Conservation (phyloP, 2,329 filamentous ascomycete genomes). For the Ophiostoma novo-ulmi region DNA sequence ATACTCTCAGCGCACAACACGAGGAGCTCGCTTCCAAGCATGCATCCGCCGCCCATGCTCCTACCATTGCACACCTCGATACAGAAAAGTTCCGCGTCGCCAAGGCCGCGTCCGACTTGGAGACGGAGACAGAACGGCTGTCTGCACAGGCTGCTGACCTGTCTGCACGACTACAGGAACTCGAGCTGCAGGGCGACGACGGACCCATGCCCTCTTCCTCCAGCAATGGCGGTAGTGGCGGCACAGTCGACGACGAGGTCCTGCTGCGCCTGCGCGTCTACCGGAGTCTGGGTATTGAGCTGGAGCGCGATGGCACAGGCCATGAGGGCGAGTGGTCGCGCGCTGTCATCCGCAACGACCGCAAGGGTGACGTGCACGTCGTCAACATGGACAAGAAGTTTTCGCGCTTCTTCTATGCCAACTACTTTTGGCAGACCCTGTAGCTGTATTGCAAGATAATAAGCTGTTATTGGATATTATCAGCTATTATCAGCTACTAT, state of each 20-base stretch:
- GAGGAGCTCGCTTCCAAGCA: slow-evolving; percentile 69
- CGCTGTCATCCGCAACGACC: slow-evolving; percentile 77
- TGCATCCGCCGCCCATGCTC: slow-evolving; percentile 73
- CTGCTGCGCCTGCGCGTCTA: slow-evolving; percentile 82
- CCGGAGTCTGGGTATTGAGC: slow-evolving; percentile 81
- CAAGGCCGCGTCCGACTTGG: slow-evolving; percentile 82
- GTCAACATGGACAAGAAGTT: slow-evolving; percentile 93
- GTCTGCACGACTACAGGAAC: slow-evolving; percentile 67
- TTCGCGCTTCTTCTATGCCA: slow-evolving; percentile 85
- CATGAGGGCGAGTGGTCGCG: slow-evolving; percentile 74
- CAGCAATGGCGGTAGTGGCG: background rate
- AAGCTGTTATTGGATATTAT: background rate
- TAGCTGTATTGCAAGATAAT: slow-evolving; percentile 36
- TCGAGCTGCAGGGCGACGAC: slow-evolving; percentile 84
- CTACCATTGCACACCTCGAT: slow-evolving; percentile 78
- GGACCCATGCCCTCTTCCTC: slow-evolving; percentile 40
- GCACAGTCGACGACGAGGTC: slow-evolving; percentile 52
- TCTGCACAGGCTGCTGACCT: slow-evolving; percentile 72
- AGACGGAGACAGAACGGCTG: slow-evolving; percentile 92
- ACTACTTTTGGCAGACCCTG: slow-evolving; percentile 91
- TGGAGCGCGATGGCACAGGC: slow-evolving; percentile 64
- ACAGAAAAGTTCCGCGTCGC: slow-evolving; percentile 91
- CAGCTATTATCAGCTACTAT: background rate
- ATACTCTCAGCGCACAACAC: slow-evolving; percentile 69
- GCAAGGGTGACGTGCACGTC: slow-evolving; percentile 87